phyloP scores from a whole-genome alignment of 768 basidiomycete species.

The Tricholoma matsutake region DNA sequence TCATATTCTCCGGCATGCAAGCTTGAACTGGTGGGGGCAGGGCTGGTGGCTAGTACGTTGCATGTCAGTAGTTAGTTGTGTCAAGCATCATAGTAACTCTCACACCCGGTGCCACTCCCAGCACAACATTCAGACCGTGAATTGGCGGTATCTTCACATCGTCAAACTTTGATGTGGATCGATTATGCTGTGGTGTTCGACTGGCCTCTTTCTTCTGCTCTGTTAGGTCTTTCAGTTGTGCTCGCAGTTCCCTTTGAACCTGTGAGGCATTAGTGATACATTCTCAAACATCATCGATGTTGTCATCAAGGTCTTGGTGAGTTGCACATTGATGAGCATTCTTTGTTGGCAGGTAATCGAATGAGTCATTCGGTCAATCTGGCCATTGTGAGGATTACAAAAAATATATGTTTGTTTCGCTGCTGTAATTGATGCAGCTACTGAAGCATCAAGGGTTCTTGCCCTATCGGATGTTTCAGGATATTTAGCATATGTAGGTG shows the following conservation, averaged over 20 bases:
- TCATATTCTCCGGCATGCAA: not conserved
- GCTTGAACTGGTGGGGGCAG: not conserved
- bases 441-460: not conserved
- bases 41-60: not conserved
- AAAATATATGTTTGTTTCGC: not conserved
- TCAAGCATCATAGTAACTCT: not conserved
- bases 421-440: not conserved
- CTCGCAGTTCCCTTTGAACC: not conserved
- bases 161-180: not conserved
- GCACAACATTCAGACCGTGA: not conserved
- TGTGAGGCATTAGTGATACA: not conserved
- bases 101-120: not conserved
- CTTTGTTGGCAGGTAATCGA: too few relatives aligned
- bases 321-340: not conserved
- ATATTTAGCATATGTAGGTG: not conserved
- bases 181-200: not conserved
- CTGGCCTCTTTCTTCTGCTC: not conserved
- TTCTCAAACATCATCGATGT: not conserved
- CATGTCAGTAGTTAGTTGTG: not conserved
- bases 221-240: not conserved
- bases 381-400: too few relatives aligned
- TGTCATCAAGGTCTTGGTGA: not conserved
- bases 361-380: too few relatives aligned
- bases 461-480: not conserved
- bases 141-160: not conserved